Base-by-base conservation (phyloP, 805 yeast genomes). In the Barnettozyma siamensis region DNA sequence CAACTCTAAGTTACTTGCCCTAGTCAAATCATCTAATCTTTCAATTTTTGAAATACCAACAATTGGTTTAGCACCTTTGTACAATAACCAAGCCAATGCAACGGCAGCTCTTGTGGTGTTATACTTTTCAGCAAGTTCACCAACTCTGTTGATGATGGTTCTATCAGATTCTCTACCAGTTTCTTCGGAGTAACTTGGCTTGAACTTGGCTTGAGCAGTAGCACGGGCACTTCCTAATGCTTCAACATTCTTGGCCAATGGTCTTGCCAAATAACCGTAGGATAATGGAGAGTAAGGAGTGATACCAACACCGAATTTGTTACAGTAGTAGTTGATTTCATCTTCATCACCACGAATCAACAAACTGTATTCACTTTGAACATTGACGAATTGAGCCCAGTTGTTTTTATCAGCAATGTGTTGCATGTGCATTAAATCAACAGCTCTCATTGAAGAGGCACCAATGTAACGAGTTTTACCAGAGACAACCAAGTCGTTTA, bases 201-300 rank as follows among this genome's bases (percentile, higher is more conserved):
- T 13, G 21, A 10, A 26, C 9, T 13, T 2, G 15, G 37, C 41
- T 15, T 10, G 17, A 3, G 29, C 13, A 16, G 30, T 20, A 13
- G 45, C 47, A 40, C 50, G 46, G 5, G 8, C 13, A 5, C 48
- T 49, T 40, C 39, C 16, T 5, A 41, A 29, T 10, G 40, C 6
- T 3, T 43, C 44, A n/a, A 13, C 12, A 12, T 56, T 42, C 5
- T 38, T 31, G 3, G 39, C 40, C 23, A 51, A 50, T 1, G 83
- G 78, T 45, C 80, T 66, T 1, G 81, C 69, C 33, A 80, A 61
- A 4, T 70, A 29, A 4, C 85, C 85, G 45, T 72, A 59, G 11
- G 76, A 76, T 43, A 69, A 57, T 29, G 83, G 83, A 13, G 78
- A 70, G 75, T 76, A 80, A 7, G 84, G 84, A 44, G 77, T 73